Conservation (phyloP, 2,329 filamentous ascomycete species). For the Trichoderma aggressivum region DNA sequence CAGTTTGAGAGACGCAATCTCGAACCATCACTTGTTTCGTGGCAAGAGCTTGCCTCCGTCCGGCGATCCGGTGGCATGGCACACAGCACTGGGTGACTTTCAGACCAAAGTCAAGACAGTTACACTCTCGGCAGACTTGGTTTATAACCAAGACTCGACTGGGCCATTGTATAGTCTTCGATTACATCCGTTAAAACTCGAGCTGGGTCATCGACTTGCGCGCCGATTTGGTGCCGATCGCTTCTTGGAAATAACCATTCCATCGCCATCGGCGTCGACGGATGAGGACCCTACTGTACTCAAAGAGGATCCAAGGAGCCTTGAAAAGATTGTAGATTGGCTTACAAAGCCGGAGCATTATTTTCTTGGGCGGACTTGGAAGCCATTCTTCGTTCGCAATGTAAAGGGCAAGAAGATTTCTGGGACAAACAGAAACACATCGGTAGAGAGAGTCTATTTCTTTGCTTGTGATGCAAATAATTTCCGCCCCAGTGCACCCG, state of each 20-base stretch:
- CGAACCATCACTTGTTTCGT: slow-evolving; percentile 37
- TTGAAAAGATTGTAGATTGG: slow-evolving; percentile 32
- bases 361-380: slow-evolving; percentile 48
- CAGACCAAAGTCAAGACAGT: slow-evolving; percentile 37
- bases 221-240: slow-evolving; percentile 57
- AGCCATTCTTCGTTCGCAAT: slow-evolving; percentile 43
- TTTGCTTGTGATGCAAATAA: slow-evolving; percentile 53
- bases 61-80: slow-evolving; percentile 45
- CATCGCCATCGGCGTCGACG: slow-evolving; percentile 34
- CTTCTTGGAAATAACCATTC: slow-evolving; percentile 55
- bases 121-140: slow-evolving; percentile 42
- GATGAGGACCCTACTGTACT: slow-evolving; percentile 29
- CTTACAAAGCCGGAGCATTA: slow-evolving; percentile 33
- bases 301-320: slow-evolving; percentile 31
- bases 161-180: slow-evolving; percentile 45
- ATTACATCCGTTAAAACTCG: slow-evolving; percentile 48
- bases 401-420: slow-evolving; percentile 36
- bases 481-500: slow-evolving; percentile 30
- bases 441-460: slow-evolving; percentile 40
- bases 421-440: slow-evolving; percentile 26
- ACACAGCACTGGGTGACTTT: slow-evolving; percentile 39
- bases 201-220: slow-evolving; percentile 48
- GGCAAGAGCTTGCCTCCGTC: slow-evolving; percentile 48
- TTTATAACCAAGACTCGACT: slow-evolving; percentile 32
- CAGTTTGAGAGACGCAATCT: slow-evolving; percentile 42